These are phyloP conservation scores for Phytophthora citrophthora DNA, from an alignment of 352 stramenopile genomes.

Conservation along the genomic window DNA sequence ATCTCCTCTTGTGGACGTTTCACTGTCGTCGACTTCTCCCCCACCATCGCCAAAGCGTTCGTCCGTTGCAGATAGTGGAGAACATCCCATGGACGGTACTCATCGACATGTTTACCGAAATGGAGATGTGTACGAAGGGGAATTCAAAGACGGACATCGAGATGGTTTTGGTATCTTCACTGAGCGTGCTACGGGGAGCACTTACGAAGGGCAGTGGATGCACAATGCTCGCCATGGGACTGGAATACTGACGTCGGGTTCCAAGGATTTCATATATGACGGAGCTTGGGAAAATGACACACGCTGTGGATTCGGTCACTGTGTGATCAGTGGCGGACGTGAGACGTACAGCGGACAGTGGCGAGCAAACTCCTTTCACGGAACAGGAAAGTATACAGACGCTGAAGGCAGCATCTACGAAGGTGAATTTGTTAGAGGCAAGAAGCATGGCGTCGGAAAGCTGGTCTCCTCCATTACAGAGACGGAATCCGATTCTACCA, in stretches of 20 bases:
- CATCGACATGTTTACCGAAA: conserved; percentile 63
- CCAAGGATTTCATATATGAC: conserved; percentile 86
- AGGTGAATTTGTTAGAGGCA: conserved; percentile 75
- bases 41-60: conserved; percentile 6
- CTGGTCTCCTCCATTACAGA: conserved; percentile 12
- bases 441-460: conserved; percentile 82
- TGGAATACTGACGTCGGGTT: conserved; percentile 70
- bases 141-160: conserved; percentile 53
- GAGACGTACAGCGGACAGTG: conserved; percentile 83
- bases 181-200: conserved; percentile 59
- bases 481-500: conserved; percentile 23
- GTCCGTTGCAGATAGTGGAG: background rate
- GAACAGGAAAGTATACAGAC: conserved; percentile 80
- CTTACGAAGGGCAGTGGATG: conserved; percentile 80
- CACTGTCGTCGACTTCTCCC: conserved; percentile 34
- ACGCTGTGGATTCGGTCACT: conserved; percentile 74
- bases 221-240: conserved; percentile 64
- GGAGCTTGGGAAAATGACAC: conserved; percentile 67
- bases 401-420: conserved; percentile 84
- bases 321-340: conserved; percentile 68
- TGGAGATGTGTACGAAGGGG: conserved; percentile 78
- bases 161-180: conserved; percentile 70
- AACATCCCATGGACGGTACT: conserved; percentile 40
- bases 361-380: conserved; percentile 78
- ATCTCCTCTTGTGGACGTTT: conserved; percentile 67